Conservation (phyloP, 1,139 yeast genomes). For the Sugiyamaella novakii region DNA sequence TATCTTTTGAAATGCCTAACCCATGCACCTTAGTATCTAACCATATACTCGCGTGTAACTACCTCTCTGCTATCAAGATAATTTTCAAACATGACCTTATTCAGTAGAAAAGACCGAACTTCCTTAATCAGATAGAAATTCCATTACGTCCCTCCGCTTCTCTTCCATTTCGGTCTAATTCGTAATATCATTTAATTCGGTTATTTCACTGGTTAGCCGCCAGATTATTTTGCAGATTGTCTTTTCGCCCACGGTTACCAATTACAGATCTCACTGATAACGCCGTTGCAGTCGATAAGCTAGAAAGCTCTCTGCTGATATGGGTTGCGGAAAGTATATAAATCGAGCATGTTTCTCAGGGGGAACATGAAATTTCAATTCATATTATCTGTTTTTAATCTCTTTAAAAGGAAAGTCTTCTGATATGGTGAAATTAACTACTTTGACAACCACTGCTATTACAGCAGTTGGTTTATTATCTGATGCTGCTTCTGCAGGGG, state of each 20-base stretch:
- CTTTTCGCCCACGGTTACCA: constrained; percentile 13
- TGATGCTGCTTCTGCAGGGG: constrained; percentile 13
- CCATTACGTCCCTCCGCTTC: no score
- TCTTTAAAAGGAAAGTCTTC: background rate
- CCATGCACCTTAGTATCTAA: no score
- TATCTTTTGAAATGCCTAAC: no score
- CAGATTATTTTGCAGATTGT: background rate
- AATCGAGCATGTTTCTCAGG: constrained; percentile 1
- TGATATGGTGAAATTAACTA: constrained; percentile 9
- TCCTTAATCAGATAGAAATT: no score
- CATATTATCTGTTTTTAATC: background rate
- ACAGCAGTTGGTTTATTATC: background rate
- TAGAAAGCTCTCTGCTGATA: background rate
- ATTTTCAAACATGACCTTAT: no score
- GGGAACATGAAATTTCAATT: background rate
- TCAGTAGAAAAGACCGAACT: no score
- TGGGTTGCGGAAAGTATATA: constrained; percentile 5
- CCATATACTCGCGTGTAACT: no score
- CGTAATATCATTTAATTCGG: no score
- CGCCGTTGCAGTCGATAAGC: constrained; percentile 7
- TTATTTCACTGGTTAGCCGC: constrained; percentile 19
- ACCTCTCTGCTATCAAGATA: no score
- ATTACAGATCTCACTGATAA: constrained; percentile 6
- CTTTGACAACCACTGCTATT: background rate
- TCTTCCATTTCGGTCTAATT: no score